Conservation (phyloP, 495 filamentous ascomycete species). For the Baudoinia panamericana region DNA sequence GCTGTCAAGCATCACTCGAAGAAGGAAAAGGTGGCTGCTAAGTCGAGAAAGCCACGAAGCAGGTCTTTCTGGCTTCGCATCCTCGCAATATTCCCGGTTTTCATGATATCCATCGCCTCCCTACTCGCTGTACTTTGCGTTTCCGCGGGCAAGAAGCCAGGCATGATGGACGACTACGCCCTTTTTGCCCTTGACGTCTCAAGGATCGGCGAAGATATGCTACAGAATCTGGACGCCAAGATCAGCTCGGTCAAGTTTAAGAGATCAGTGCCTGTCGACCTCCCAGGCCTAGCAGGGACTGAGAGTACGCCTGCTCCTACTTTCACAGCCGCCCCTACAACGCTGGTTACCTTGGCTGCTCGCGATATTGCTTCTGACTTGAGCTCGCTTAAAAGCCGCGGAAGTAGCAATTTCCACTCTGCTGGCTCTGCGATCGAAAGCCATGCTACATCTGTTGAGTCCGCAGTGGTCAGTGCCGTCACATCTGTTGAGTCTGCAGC, state of each 20-base stretch:
- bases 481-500: slow-evolving; percentile 12
- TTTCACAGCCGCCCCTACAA: slow-evolving; percentile 11
- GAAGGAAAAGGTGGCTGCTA: no score
- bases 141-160: slow-evolving; percentile 50
- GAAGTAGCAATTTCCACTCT: slow-evolving; percentile 8
- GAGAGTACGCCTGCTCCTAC: no score
- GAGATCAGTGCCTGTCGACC: neutral
- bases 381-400: slow-evolving; percentile 8
- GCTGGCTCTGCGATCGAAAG: slow-evolving; percentile 4
- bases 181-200: slow-evolving; percentile 57
- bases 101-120: slow-evolving; percentile 34
- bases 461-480: slow-evolving; percentile 3
- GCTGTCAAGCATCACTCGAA: no score
- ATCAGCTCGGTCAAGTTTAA: slow-evolving; percentile 9
- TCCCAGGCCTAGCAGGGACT: neutral
- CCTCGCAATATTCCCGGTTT: slow-evolving; percentile 5
- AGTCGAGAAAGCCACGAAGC: neutral
- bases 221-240: slow-evolving; percentile 20
- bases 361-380: neutral
- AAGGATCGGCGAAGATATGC: slow-evolving; percentile 40
- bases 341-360: slow-evolving; percentile 11
- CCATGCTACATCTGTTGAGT: slow-evolving; percentile 10
- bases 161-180: slow-evolving; percentile 48
- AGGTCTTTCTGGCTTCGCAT: slow-evolving; percentile 4
- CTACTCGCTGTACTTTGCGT: slow-evolving; percentile 55